These are phyloP conservation scores for Ogataea paraovalis DNA, from an alignment of 805 yeast species.

Conservation along the genomic window DNA sequence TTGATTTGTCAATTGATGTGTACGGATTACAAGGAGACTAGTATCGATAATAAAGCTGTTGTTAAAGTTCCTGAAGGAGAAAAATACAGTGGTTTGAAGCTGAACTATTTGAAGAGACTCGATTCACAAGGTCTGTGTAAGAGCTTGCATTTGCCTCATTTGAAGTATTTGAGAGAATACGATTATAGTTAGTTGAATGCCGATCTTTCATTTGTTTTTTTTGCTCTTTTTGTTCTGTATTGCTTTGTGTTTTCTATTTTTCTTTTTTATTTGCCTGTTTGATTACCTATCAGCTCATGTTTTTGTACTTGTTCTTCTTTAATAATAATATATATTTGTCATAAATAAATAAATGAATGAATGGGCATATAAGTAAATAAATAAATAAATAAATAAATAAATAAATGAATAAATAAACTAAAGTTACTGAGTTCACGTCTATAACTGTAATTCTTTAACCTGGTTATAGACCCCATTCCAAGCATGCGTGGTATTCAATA, in stretches of 20 bases:
- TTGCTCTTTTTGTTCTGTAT: background rate
- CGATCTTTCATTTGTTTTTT: background rate
- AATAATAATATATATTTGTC: background rate
- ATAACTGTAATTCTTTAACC: slow-evolving; percentile 9
- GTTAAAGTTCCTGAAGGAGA: slow-evolving; percentile 10
- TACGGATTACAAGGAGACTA: slow-evolving; percentile 12
- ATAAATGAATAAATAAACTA: background rate
- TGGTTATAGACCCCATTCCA: slow-evolving; percentile 19
- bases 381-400: slow-evolving; percentile 3
- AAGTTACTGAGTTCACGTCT: background rate
- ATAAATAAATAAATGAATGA: slow-evolving; percentile 1
- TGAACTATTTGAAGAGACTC: slow-evolving; percentile 28
- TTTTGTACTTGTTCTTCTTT: background rate
- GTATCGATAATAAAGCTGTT: slow-evolving; percentile 14
- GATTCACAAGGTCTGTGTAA: slow-evolving; percentile 29
- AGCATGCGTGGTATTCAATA: slow-evolving; percentile 20
- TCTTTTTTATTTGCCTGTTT: background rate
- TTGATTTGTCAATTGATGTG: slow-evolving; percentile 36
- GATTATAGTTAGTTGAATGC: background rate
- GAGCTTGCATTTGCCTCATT: slow-evolving; percentile 33
- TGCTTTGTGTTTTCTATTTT: background rate
- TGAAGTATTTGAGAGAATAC: slow-evolving; percentile 28
- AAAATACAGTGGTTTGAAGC: slow-evolving; percentile 22
- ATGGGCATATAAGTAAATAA: background rate
- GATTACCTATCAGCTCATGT: background rate